phyloP scores from a whole-genome alignment of 257 asterid species.

The Solanum corneliomulleri region DNA sequence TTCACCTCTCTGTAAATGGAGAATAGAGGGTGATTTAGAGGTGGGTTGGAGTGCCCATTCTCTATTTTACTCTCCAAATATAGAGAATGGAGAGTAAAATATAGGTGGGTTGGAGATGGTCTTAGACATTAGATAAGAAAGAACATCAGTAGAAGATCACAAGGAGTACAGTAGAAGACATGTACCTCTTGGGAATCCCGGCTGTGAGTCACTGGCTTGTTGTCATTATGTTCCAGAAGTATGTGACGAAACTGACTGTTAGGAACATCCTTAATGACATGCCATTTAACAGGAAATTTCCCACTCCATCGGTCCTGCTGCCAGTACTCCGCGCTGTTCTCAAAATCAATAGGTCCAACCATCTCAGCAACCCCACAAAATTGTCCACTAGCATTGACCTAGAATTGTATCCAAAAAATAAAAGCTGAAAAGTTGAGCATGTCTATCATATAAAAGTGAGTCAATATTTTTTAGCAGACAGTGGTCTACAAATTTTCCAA shows the following conservation, averaged over 20 bases:
- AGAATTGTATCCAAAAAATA: constrained; percentile 2
- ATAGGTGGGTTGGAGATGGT: not conserved
- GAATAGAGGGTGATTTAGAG: too few species aligned
- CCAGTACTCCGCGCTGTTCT: constrained; percentile 94
- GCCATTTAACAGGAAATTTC: constrained; percentile 96
- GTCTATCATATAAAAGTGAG: not conserved
- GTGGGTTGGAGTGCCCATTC: too few species aligned
- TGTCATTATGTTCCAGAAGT: constrained; percentile 86
- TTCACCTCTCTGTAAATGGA: too few species aligned
- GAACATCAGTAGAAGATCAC: not conserved
- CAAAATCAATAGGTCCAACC: constrained; percentile 89
- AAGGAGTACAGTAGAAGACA: constrained; percentile 1
- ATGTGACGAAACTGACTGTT: constrained; percentile 93
- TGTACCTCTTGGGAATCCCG: constrained; percentile 98
- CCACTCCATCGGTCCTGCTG: constrained; percentile 99
- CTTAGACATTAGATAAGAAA: not conserved
- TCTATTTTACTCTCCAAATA: too few species aligned
- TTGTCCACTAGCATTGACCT: constrained; percentile 99
- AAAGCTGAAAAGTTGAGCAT: not conserved
- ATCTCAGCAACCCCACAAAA: constrained; percentile 99
- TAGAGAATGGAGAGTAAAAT: too few species aligned
- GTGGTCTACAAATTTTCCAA: not conserved
- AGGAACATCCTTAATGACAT: constrained; percentile 84
- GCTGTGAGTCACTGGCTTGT: constrained; percentile 99
- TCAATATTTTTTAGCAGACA: not conserved